Conservation (phyloP, 2,329 filamentous ascomycete genomes). For the Alternaria sp. region DNA sequence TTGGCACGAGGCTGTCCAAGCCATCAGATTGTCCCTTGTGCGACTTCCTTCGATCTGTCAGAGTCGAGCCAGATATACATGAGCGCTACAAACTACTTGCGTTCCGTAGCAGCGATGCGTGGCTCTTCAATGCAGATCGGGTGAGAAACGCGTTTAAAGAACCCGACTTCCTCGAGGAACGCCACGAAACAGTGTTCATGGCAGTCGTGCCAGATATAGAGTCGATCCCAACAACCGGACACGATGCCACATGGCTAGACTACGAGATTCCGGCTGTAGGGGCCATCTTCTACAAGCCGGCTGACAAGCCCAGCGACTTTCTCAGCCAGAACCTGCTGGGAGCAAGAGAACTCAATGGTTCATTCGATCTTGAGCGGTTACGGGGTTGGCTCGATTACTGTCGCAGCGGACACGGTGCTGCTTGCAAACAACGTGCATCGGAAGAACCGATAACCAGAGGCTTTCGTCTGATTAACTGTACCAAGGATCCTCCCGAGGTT, state of each 20-base stretch:
- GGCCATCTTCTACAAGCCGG: constrained; percentile 4
- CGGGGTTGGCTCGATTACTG: constrained; percentile 9
- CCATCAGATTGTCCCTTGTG: constrained; percentile 3
- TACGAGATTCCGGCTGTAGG: constrained; percentile 12
- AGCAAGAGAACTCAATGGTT: background rate
- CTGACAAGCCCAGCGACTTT: background rate
- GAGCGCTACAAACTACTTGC: constrained; percentile 18
- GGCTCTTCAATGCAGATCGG: constrained; percentile 9
- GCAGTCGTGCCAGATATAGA: constrained; percentile 17
- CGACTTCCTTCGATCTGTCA: constrained; percentile 6
- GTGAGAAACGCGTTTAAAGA: background rate
- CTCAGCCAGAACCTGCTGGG: background rate
- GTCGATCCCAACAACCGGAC: background rate
- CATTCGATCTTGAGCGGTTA: background rate
- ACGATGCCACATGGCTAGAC: constrained; percentile 14
- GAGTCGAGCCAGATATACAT: constrained; percentile 9
- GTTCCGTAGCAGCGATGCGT: constrained; percentile 16
- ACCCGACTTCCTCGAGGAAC: background rate
- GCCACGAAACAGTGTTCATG: constrained; percentile 14
- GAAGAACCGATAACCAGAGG: constrained; percentile 8
- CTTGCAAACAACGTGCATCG: constrained; percentile 7
- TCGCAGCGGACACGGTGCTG: constrained; percentile 1
- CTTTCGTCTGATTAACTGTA: constrained; percentile 18
- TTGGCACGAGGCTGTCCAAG: background rate
- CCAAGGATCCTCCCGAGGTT: constrained; percentile 1